Conservation (phyloP, 192 early-diverging fungal genomes). For the Ambispora gerdemannii region DNA sequence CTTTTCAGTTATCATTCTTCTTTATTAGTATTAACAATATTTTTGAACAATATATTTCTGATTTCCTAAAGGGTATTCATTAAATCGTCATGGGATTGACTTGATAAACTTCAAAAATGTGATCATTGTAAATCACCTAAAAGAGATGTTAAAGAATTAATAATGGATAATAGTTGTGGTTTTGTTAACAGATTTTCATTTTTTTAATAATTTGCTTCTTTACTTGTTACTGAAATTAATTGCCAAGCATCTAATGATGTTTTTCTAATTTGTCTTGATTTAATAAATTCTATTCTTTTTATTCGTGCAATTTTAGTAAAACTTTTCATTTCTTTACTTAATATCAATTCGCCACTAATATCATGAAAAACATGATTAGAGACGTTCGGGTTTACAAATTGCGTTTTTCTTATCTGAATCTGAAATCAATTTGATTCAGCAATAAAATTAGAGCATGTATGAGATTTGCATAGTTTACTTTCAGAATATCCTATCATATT, state of each 20-base stretch:
- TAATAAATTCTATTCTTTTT: not conserved
- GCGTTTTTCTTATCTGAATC: not conserved
- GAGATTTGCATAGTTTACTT: not conserved
- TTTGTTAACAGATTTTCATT: not conserved
- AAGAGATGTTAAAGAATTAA: not conserved
- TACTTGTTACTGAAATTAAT: not conserved
- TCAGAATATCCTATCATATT: not conserved
- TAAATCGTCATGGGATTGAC: not conserved
- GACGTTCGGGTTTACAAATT: not conserved
- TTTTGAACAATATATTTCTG: not conserved
- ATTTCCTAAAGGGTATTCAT: not conserved
- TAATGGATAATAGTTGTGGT: not conserved
- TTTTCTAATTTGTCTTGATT: not conserved
- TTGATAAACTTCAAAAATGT: not conserved
- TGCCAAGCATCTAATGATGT: not conserved
- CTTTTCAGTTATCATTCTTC: too few species aligned
- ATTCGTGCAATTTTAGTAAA: not conserved
- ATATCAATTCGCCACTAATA: not conserved
- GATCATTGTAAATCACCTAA: not conserved
- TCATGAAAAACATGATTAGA: not conserved
- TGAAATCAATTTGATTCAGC: not conserved
- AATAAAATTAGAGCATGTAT: not conserved
- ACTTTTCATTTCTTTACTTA: not conserved
- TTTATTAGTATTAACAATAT: too few species aligned
- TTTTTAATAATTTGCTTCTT: not conserved